Evolutionary conservation across 2,329 filamentous ascomycete species (phyloP).

Genomic region (Aspergillus versicolor): DNA sequence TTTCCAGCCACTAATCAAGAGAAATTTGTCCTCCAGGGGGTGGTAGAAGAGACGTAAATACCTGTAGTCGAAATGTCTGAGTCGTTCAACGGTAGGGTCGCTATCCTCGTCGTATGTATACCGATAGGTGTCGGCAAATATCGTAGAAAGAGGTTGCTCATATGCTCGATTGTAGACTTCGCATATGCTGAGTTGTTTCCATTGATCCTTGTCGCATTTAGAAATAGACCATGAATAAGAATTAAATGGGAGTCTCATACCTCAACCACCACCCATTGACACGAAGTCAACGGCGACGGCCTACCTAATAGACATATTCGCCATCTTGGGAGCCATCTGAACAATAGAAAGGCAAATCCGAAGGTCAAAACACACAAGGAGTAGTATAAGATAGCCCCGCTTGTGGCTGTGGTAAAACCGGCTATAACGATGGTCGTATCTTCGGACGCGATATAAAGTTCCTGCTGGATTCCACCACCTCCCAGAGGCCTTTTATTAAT

Average conservation of each 20-base stretch:
- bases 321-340: constrained; percentile 90
- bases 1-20: constrained; percentile 87
- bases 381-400: constrained; percentile 69
- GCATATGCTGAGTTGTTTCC: constrained; percentile 86
- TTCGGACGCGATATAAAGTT: constrained; percentile 89
- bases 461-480: constrained; percentile 73
- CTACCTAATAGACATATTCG: constrained; percentile 73
- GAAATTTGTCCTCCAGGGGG: constrained; percentile 82
- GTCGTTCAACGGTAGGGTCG: constrained; percentile 72
- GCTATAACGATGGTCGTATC: constrained; percentile 92
- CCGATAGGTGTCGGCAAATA: constrained; percentile 55
- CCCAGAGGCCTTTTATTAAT: constrained; percentile 61
- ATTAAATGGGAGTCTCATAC: constrained; percentile 43
- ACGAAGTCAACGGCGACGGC: constrained; percentile 67
- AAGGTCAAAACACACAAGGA: constrained; percentile 68
- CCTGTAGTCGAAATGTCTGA: constrained; percentile 83
- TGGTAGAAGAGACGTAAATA: constrained; percentile 94
- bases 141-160: constrained; percentile 62
- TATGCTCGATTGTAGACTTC: constrained; percentile 61
- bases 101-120: constrained; percentile 63
- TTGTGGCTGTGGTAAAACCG: constrained; percentile 75
- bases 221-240: neutral
- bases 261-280: constrained; percentile 91
- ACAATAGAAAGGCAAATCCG: constrained; percentile 77
- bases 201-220: constrained; percentile 68